These are phyloP conservation scores for Arthroderma sp. DNA, from an alignment of 2,329 filamentous ascomycete genomes.

Conservation along the genomic window DNA sequence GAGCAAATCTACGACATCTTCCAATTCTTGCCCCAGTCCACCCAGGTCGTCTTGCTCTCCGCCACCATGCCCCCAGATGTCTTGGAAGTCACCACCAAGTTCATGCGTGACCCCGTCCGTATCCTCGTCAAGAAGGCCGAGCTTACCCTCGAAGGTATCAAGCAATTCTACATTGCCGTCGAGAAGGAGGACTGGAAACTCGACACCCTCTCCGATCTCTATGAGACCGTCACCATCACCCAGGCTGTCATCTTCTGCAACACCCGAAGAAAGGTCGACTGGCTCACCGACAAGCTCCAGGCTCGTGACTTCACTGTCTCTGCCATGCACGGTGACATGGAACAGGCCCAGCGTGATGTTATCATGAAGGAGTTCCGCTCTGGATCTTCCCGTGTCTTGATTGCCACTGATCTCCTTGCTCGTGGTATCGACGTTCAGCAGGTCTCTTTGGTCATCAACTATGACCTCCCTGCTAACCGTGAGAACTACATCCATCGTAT, in stretches of 20 bases:
- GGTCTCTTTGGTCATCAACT: slow-evolving; percentile 99
- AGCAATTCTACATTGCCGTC: slow-evolving; percentile 98
- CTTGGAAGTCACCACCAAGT: slow-evolving; percentile 97
- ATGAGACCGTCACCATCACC: slow-evolving; percentile 96
- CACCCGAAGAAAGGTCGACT: slow-evolving; percentile 96
- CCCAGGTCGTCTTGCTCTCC: slow-evolving; percentile 95
- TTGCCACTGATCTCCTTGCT: slow-evolving; percentile 92
- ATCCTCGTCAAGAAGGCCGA: slow-evolving; percentile 98
- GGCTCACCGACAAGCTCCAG: slow-evolving; percentile 98
- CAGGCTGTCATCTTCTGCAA: slow-evolving; percentile 99
- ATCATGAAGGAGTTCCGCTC: slow-evolving; percentile 99
- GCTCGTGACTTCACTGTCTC: slow-evolving; percentile 98
- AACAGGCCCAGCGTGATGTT: slow-evolving; percentile 90
- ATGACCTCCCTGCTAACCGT: slow-evolving; percentile 95
- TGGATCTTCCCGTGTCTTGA: slow-evolving; percentile 94
- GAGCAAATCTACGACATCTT: slow-evolving; percentile 99
- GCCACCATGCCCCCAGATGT: slow-evolving; percentile 96
- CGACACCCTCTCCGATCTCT: slow-evolving; percentile 94
- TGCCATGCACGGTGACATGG: slow-evolving; percentile 99
- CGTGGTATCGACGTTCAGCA: slow-evolving; percentile 99
- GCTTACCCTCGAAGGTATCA: slow-evolving; percentile 88
- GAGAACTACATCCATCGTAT: slow-evolving; percentile 99
- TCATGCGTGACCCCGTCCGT: slow-evolving; percentile 96
- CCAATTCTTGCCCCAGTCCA: slow-evolving; percentile 88
- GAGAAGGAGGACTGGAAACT: slow-evolving; percentile 99